Percentiles rank a stretch among this genome's conserved stretches.
phyloP scores from a whole-genome alignment of 768 basidiomycete species.

The Boletellus emodensis region DNA sequence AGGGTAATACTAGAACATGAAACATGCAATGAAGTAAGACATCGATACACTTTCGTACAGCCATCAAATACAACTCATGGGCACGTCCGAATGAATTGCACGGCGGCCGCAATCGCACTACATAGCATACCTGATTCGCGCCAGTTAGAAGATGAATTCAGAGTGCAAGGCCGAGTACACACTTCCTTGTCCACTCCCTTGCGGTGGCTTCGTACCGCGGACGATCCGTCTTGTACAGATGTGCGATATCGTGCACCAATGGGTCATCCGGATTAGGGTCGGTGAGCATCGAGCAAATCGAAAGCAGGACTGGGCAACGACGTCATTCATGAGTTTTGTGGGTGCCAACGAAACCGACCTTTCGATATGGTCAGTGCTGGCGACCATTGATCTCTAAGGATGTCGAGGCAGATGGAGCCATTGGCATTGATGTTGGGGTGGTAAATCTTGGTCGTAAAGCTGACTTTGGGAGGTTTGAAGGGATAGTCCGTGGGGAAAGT shows the following conservation, averaged over 20 bases:
- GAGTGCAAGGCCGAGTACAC: constrained; percentile 27
- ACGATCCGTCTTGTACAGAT: constrained; percentile 99
- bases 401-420: constrained; percentile 97
- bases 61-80: constrained; percentile 30
- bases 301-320: constrained; percentile 68
- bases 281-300: constrained; percentile 98
- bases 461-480: constrained; percentile 99
- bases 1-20: constrained; percentile 33
- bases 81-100: constrained; percentile 19
- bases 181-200: constrained; percentile 99
- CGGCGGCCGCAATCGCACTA: constrained; percentile 33
- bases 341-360: constrained; percentile 48
- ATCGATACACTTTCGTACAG: constrained; percentile 33
- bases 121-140: constrained; percentile 46
- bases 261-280: constrained; percentile 99
- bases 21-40: constrained; percentile 30
- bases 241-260: constrained; percentile 96
- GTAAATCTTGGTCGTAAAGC: constrained; percentile 99
- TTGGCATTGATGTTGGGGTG: constrained; percentile 99
- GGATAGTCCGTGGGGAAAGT: constrained; percentile 97
- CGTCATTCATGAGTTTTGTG: constrained; percentile 3
- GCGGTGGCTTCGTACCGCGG: constrained; percentile 96
- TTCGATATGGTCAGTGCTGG: constrained; percentile 99
- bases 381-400: constrained; percentile 98
- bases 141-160: not conserved